Conservation (phyloP, 176 grass and related monocot species). For the Melocanna baccifera region DNA sequence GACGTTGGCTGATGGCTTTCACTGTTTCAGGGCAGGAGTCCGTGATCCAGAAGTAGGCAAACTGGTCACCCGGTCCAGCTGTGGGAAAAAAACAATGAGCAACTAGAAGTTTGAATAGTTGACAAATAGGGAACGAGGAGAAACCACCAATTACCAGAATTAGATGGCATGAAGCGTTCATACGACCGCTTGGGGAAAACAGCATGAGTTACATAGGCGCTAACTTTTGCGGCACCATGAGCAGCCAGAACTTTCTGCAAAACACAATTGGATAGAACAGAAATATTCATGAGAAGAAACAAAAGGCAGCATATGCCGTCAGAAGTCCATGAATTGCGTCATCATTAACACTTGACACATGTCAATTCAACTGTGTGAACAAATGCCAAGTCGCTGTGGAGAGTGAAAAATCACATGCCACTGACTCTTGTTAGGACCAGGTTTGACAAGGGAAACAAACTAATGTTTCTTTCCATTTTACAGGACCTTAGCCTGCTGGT, state of each 20-base stretch:
- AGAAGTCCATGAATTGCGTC: neutral
- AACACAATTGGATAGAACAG: neutral
- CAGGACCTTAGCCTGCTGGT: neutral
- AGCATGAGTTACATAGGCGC: constrained; percentile 95
- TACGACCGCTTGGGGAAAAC: constrained; percentile 82
- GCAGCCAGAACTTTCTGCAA: constrained; percentile 50
- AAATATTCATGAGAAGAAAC: neutral
- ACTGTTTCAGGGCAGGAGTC: constrained; percentile 83
- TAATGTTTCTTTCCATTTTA: neutral
- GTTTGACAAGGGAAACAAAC: neutral
- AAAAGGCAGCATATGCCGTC: neutral
- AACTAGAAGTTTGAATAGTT: neutral
- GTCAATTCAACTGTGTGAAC: neutral
- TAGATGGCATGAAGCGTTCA: constrained; percentile 54
- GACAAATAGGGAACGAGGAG: neutral
- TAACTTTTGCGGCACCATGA: constrained; percentile 82
- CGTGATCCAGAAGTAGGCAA: constrained; percentile 85
- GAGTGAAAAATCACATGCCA: neutral
- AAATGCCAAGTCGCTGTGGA: neutral
- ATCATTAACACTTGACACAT: neutral
- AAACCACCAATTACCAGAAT: constrained; percentile 58
- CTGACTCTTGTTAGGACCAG: neutral
- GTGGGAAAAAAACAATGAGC: neutral
- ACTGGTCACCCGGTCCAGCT: constrained; percentile 47
- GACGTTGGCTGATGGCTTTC: constrained; percentile 54